Evolutionary conservation across 108 stramenopile species (phyloP).

Genomic region (Nitzschia putrida): DNA sequence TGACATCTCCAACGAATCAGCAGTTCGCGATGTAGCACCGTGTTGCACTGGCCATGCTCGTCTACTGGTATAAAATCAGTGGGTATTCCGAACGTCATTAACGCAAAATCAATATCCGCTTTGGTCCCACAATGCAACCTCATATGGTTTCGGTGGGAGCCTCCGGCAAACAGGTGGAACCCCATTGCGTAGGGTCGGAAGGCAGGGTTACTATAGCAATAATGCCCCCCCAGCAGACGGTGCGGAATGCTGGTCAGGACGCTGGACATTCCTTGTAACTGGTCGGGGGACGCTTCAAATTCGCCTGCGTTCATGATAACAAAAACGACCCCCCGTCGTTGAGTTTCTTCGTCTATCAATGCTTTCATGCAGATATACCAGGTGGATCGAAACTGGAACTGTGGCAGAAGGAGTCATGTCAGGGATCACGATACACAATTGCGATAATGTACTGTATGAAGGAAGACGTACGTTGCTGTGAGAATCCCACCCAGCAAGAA

Average conservation of each 20-base stretch:
- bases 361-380: constrained; percentile 26
- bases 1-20: not conserved
- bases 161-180: not conserved
- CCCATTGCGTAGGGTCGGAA: constrained; percentile 12
- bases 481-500: constrained; percentile 2
- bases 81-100: constrained; percentile 24
- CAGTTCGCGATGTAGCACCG: constrained; percentile 11
- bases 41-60: not conserved
- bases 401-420: not conserved
- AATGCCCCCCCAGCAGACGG: constrained; percentile 13
- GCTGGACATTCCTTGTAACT: not conserved
- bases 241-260: constrained; percentile 6
- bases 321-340: constrained; percentile 12
- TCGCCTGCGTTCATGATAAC: constrained; percentile 11
- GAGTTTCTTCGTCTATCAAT: constrained; percentile 28
- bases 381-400: constrained; percentile 14
- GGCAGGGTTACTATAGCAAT: constrained; percentile 23
- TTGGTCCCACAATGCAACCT: constrained; percentile 4
- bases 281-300: constrained; percentile 1
- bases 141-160: not conserved
- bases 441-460: not conserved
- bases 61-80: not conserved
- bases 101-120: constrained; percentile 5
- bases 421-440: not conserved
- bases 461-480: not conserved